Evolutionary conservation across 1,139 yeast genomes (phyloP), one percentile per base, ranked within the genome.

Genomic region (Debaryomyces psychrophilus): DNA sequence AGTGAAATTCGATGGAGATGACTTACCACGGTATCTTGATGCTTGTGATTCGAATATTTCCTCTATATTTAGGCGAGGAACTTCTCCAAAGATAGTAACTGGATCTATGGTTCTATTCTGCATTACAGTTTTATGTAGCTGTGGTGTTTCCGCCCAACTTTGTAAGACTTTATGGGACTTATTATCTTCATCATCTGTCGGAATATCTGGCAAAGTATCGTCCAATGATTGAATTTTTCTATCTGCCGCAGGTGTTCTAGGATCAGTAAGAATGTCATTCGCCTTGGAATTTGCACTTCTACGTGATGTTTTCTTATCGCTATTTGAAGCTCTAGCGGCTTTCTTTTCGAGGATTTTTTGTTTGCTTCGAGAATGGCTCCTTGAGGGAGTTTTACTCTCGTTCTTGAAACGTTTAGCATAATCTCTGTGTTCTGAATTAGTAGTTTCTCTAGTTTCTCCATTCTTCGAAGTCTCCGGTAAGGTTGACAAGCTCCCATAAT

Each of bases 131-230:
- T 68, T 68, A 35, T 77, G 75, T 39, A 86, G 69, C 49, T 78
- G 83, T 1, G 89, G 87, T 0, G 89, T 76, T 47, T 77, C 75
- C 1, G 93, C 95, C 96, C 96, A 88, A 33, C 77, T 79, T 48
- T 82, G 79, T 31, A 87, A 61, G 6, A 83, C 76, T 25, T 60
- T 62, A 28, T 55, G 53, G 17, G 55, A 52, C 41, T 71, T 70
- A 9, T 76, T 75, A 45, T 79, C 85, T 41, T 84, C 90, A 31
- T 83, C 84, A 46, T 82, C 83, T 1, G 82, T 75, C 5, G 65
- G 69, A 17, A 79, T 76, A 31, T 76, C 80, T 0, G 83, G 83
- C 20, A 79, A 60, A 15, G 49, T 59, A 9, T 58, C 58, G 1
- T 68, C 60, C 4, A 57, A 37, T 8, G 8, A 29, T 15, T 28